Evolutionary conservation across 495 filamentous ascomycete genomes (phyloP), one percentile per base, ranked within the genome.

Genomic region (Wilcoxina mikolae): DNA sequence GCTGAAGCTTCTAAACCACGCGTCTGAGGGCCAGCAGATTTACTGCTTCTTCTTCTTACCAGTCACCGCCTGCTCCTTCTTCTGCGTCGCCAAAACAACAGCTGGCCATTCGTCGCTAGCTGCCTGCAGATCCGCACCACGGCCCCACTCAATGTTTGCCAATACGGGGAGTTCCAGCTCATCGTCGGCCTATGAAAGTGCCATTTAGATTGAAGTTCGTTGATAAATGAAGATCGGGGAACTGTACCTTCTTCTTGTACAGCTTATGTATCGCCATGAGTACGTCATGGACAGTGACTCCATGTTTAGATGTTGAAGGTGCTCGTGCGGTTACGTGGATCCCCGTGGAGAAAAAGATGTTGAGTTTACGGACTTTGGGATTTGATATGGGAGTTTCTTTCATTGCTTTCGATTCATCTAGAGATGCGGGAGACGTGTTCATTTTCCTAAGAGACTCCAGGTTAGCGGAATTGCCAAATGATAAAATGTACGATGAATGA

Each of bases 181-280:
- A 28, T 65, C 62, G 27, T 65, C 62, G 53, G 62, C 62, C 62
- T 65, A 22, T 45, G 7, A 22, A 25, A 26, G 41, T 22, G 15
- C 46, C 12, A 51, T 26, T 53, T 46, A 28, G 2, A 41, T 9
- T 38, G 12, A 41, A 25, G 29, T 3, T 15, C n/a, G 20, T 7
- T 24, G 29, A n/a, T n/a, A n/a, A n/a, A n/a, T n/a, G n/a, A n/a
- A n/a, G n/a, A 17, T 24, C 9, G n/a, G 10, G 23, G 35, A 31
- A 11, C 35, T 15, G 12, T 60, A 65, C 62, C 57, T 65, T 65
- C 52, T 65, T 65, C 50, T 65, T 60, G 51, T 65, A 64, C 35
- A 60, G 60, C 42, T 65, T 65, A 39, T 65, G 60, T 49, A 65
- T 65, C 50, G 60, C 60, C 50, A 41, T 61, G 53, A 65, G 58